These are phyloP conservation scores for Cladosporium halotolerans DNA, from an alignment of 2,329 filamentous ascomycete species.

Conservation along the genomic window DNA sequence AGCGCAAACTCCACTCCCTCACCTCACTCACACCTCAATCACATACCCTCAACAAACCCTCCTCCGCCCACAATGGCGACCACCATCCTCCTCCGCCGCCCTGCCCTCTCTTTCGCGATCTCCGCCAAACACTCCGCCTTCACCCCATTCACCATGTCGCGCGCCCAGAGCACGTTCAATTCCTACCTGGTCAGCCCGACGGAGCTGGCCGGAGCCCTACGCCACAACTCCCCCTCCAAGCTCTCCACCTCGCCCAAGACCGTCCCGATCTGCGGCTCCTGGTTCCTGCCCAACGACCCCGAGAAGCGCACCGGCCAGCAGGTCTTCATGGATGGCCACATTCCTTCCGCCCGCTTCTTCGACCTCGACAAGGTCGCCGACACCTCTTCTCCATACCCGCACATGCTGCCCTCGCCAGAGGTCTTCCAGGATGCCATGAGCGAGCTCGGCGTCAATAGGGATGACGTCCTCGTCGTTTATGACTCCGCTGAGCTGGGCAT, in stretches of 20 bases:
- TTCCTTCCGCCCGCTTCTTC: slow-evolving; percentile 90
- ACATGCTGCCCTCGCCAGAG: slow-evolving; percentile 84
- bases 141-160: slow-evolving; percentile 25
- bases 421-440: slow-evolving; percentile 85
- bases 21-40: not conserved
- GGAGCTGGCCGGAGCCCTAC: slow-evolving; percentile 73
- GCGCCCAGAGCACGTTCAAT: slow-evolving; percentile 49
- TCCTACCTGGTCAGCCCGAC: slow-evolving; percentile 82
- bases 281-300: slow-evolving; percentile 91
- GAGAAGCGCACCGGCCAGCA: slow-evolving; percentile 68
- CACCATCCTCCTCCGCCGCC: slow-evolving; percentile 13
- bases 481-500: slow-evolving; percentile 87
- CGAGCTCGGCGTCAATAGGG: slow-evolving; percentile 73
- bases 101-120: slow-evolving; percentile 2
- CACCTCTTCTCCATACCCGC: slow-evolving; percentile 79
- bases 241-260: slow-evolving; percentile 70
- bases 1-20: slow-evolving; percentile 5
- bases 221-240: slow-evolving; percentile 71
- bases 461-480: slow-evolving; percentile 91
- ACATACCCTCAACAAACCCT: not conserved
- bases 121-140: slow-evolving; percentile 16
- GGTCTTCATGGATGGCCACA: slow-evolving; percentile 73
- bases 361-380: slow-evolving; percentile 91
- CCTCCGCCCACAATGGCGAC: slow-evolving; percentile 14
- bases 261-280: slow-evolving; percentile 83